Percentiles rank a stretch among this genome's conserved stretches.
phyloP scores from a whole-genome alignment of 192 early-diverging fungal species.

The Geranomyces variabilis region DNA sequence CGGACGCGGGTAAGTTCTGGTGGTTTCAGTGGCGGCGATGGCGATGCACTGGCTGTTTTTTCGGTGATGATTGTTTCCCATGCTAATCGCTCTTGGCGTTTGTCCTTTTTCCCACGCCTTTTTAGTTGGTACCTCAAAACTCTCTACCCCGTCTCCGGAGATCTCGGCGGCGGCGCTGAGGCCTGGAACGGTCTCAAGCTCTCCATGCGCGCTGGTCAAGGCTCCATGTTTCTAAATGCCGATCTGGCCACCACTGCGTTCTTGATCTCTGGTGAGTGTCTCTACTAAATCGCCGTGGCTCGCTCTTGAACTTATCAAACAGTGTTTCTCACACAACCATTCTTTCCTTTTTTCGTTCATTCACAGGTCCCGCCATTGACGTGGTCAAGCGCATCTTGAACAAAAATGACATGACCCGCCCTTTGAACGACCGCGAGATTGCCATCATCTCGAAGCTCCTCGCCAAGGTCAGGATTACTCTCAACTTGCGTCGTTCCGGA shows the following conservation, averaged over 20 bases:
- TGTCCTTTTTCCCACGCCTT: background rate
- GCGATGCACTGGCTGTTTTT: too few species aligned
- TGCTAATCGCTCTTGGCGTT: too few species aligned
- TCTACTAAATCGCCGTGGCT: background rate
- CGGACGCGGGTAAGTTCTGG: slow-evolving; percentile 20
- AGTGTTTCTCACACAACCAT: background rate
- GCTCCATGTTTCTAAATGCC: slow-evolving; percentile 36
- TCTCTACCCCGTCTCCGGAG: slow-evolving; percentile 5
- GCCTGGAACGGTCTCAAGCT: slow-evolving; percentile 39
- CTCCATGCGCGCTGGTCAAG: slow-evolving; percentile 33
- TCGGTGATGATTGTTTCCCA: too few species aligned
- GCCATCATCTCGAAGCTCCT: background rate
- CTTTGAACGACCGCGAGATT: background rate
- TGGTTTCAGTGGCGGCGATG: too few species aligned
- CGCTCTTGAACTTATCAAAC: too few species aligned
- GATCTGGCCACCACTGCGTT: slow-evolving; percentile 43
- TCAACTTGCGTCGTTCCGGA: background rate
- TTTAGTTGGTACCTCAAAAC: slow-evolving; percentile 24
- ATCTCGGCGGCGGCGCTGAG: slow-evolving; percentile 37
- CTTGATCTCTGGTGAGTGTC: slow-evolving; percentile 24
- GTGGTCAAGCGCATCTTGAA: slow-evolving; percentile 20
- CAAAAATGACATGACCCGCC: background rate
- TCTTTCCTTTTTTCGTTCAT: background rate
- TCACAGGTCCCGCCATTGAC: slow-evolving; percentile 7
- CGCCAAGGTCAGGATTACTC: background rate